Evolutionary conservation across 2,329 filamentous ascomycete genomes (phyloP).

Genomic region (Talaromyces rugulosus): DNA sequence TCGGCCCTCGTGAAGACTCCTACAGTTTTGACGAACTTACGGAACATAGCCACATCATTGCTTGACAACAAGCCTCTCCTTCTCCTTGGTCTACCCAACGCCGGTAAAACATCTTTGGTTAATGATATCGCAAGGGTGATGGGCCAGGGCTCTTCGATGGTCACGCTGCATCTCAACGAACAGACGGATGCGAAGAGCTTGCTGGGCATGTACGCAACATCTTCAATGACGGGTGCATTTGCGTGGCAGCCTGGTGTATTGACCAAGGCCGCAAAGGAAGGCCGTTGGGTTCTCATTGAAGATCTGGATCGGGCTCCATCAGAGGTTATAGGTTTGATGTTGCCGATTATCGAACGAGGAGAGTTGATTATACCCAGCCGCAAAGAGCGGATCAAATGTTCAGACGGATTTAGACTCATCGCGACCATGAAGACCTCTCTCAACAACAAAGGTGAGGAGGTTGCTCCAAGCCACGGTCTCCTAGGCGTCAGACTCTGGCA

Average conservation of each 20-base stretch:
- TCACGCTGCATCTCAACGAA: constrained; percentile 94
- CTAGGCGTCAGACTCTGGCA: constrained; percentile 87
- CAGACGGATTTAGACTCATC: constrained; percentile 82
- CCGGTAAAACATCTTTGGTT: constrained; percentile 84
- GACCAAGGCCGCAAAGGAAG: constrained; percentile 89
- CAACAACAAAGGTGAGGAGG: constrained; percentile 66
- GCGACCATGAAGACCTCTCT: constrained; percentile 76
- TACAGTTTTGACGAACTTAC: constrained; percentile 70
- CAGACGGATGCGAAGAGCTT: constrained; percentile 98
- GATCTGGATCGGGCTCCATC: constrained; percentile 92
- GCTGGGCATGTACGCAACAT: constrained; percentile 88
- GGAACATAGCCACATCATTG: constrained; percentile 63
- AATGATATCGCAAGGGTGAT: constrained; percentile 77
- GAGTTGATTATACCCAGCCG: constrained; percentile 86
- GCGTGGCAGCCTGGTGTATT: constrained; percentile 88
- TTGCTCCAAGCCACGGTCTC: constrained; percentile 62
- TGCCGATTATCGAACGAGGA: constrained; percentile 88
- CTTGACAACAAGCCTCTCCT: constrained; percentile 68
- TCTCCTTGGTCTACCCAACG: constrained; percentile 76
- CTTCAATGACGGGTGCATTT: constrained; percentile 81
- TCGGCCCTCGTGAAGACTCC: constrained; percentile 63
- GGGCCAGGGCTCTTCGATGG: constrained; percentile 74
- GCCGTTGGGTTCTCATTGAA: constrained; percentile 94
- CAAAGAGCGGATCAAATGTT: constrained; percentile 78
- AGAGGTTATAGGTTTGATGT: constrained; percentile 86